These are phyloP conservation scores for Teunomyces atbi DNA, from an alignment of 805 yeast species.

Conservation along the genomic window DNA sequence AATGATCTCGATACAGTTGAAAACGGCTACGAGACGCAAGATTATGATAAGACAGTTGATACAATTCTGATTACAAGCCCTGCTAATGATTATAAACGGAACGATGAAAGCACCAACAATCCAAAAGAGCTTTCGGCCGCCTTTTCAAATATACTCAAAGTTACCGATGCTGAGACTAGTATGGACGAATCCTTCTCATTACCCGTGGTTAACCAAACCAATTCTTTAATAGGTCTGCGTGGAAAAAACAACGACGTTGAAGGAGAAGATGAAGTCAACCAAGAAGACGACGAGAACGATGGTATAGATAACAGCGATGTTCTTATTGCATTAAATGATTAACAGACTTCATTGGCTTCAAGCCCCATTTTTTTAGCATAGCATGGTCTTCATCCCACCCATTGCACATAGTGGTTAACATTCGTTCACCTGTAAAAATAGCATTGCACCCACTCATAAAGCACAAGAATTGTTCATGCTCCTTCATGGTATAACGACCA, in stretches of 20 bases:
- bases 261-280: conserved; percentile 3
- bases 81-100: background rate
- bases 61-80: conserved; percentile 4
- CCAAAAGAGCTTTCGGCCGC: background rate
- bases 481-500: conserved; percentile 79
- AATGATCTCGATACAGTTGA: background rate
- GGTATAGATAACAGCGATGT: background rate
- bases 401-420: conserved; percentile 79
- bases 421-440: conserved; percentile 75
- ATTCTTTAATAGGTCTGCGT: conserved; percentile 12
- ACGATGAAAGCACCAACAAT: background rate
- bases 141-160: conserved; percentile 2
- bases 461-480: conserved; percentile 69
- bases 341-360: conserved; percentile 47
- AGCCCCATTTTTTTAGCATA: conserved; percentile 70
- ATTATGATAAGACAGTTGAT: conserved; percentile 7
- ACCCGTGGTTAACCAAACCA: conserved; percentile 34
- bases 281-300: background rate
- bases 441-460: conserved; percentile 80
- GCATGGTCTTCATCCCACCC: conserved; percentile 81
- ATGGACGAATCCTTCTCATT: conserved; percentile 53
- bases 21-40: conserved; percentile 5
- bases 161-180: conserved; percentile 2
- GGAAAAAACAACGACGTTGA: background rate
- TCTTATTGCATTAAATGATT: conserved; percentile 7